Percentiles rank a stretch among this genome's conserved stretches.
Conservation (phyloP, 1,284 basidiomycete genomes). For the Puccinia polysora region DNA sequence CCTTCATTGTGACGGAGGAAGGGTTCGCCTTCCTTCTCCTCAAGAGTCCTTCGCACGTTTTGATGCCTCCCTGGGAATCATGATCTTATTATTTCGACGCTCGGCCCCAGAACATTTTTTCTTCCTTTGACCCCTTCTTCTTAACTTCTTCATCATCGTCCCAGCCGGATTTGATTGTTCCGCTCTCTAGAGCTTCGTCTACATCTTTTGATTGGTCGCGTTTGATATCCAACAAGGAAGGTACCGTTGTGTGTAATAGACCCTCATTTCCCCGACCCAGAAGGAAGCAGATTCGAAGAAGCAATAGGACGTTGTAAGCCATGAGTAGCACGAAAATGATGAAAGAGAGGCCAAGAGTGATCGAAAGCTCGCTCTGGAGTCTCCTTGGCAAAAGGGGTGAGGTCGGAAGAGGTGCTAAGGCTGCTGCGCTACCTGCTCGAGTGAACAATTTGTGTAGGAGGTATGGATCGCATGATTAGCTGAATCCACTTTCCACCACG, state of each 20-base stretch:
- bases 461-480: too few relatives aligned
- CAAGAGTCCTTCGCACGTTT: too few relatives aligned
- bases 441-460: too few relatives aligned
- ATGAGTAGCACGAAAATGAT: not conserved
- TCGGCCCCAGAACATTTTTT: not conserved
- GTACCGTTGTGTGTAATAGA: not conserved
- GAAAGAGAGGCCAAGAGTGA: not conserved
- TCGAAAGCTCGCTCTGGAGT: slow-evolving; percentile 14
- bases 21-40: too few relatives aligned
- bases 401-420: slow-evolving; percentile 6
- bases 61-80: too few relatives aligned
- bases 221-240: not conserved
- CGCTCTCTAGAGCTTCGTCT: not conserved
- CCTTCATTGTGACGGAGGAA: too few relatives aligned
- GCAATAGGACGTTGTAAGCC: not conserved
- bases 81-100: too few relatives aligned
- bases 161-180: slow-evolving; percentile 10
- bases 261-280: not conserved
- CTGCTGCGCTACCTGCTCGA: slow-evolving; percentile 3
- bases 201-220: not conserved
- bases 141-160: slow-evolving; percentile 12
- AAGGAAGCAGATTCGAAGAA: slow-evolving; percentile 7
- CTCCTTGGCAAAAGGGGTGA: not conserved
- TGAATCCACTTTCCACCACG: too few relatives aligned
- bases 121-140: not conserved